Conservation (phyloP, 2,329 filamentous ascomycete genomes). For the Pseudocercospora musae region DNA sequence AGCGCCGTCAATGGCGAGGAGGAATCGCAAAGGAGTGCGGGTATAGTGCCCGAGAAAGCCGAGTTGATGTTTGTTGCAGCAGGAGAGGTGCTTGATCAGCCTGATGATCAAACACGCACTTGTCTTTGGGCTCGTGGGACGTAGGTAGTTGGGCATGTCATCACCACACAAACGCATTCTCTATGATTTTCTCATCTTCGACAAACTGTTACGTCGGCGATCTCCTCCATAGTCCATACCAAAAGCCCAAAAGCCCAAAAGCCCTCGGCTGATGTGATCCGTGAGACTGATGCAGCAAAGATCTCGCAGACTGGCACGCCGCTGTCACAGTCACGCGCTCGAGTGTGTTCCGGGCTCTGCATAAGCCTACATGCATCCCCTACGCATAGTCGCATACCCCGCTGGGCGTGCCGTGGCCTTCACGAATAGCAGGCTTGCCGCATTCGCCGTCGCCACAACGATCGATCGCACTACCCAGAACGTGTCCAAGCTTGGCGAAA, state of each 20-base stretch:
- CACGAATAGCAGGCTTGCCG: constrained; percentile 6
- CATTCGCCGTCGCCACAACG: background rate
- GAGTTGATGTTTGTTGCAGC: background rate
- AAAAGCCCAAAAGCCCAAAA: no score
- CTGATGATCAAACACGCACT: background rate
- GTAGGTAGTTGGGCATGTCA: background rate
- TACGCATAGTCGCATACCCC: constrained; percentile 16
- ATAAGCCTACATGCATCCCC: constrained; percentile 7
- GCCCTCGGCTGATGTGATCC: constrained; percentile 21
- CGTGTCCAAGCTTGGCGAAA: constrained; percentile 8
- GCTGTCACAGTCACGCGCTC: constrained; percentile 22
- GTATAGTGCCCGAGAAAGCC: constrained; percentile 4
- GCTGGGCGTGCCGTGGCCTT: constrained; percentile 14
- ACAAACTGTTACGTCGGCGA: constrained; percentile 14
- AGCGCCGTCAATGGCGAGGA: constrained; percentile 9
- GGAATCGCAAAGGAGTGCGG: constrained; percentile 10
- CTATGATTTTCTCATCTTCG: no score
- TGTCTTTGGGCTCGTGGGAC: background rate
- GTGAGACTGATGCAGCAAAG: constrained; percentile 8
- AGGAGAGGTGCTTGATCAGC: background rate
- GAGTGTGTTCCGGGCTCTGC: constrained; percentile 11
- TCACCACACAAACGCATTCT: background rate
- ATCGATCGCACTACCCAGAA: background rate
- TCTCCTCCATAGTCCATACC: constrained; percentile 8
- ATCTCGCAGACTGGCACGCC: constrained; percentile 9